Conservation (phyloP, 2,329 filamentous ascomycete genomes). For the Dactylellina leptospora region DNA sequence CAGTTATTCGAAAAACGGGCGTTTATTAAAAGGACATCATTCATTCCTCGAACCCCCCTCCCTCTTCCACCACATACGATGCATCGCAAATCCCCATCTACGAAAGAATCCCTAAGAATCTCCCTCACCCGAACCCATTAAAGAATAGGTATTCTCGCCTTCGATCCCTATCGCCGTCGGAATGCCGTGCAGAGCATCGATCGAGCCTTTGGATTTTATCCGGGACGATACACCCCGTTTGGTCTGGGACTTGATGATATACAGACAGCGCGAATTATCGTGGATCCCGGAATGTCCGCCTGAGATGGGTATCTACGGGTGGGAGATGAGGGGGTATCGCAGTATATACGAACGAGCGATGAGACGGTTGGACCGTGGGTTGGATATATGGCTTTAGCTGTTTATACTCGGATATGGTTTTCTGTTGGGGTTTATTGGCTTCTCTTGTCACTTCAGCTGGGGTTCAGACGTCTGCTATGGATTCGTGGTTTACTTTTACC, state of each 20-base stretch:
- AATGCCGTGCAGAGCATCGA: slow-evolving; percentile 26
- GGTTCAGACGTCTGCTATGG: too few species aligned
- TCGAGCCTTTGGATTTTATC: slow-evolving; percentile 15
- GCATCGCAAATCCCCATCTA: too few species aligned
- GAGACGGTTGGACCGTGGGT: background rate
- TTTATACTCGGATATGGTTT: too few species aligned
- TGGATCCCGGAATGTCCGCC: background rate
- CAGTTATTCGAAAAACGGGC: too few species aligned
- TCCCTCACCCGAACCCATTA: too few species aligned
- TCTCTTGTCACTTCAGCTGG: too few species aligned
- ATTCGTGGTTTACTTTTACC: too few species aligned
- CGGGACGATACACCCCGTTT: slow-evolving; percentile 12
- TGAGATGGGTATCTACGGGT: background rate
- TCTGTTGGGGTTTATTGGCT: too few species aligned
- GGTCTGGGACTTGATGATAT: slow-evolving; percentile 12
- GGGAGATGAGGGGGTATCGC: background rate
- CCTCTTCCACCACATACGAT: too few species aligned
- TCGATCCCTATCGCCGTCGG: background rate
- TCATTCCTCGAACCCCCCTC: background rate
- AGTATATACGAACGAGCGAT: slow-evolving; percentile 3
- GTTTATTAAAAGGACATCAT: background rate
- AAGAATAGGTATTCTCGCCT: too few species aligned
- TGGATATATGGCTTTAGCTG: background rate
- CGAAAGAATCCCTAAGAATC: too few species aligned
- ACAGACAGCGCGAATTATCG: background rate